These are phyloP conservation scores for Leccinum disarticulatum DNA, from an alignment of 768 basidiomycete genomes.

Conservation along the genomic window DNA sequence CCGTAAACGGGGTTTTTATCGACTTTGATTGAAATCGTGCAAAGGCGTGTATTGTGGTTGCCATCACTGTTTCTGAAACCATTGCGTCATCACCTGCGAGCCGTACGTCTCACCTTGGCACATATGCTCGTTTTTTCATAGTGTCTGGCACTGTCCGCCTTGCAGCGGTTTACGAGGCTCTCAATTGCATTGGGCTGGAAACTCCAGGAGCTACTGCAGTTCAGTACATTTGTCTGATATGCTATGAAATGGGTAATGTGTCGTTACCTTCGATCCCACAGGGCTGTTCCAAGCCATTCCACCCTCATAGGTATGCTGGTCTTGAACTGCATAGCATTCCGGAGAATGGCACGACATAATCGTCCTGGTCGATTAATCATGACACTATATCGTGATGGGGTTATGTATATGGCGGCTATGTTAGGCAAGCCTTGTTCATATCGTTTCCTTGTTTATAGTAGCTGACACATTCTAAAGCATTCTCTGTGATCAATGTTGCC, in stretches of 20 bases:
- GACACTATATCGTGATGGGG: conserved; percentile 19
- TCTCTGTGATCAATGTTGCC: conserved; percentile 18
- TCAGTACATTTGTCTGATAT: conserved; percentile 10
- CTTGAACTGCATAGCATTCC: conserved; percentile 19
- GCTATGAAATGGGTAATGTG: conserved; percentile 15
- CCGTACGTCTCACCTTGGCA: background rate
- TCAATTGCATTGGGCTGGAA: conserved; percentile 10
- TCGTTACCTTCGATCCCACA: background rate
- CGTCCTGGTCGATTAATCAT: conserved; percentile 11
- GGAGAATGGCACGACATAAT: conserved; percentile 12
- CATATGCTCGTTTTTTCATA: background rate
- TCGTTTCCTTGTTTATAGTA: background rate
- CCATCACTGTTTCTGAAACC: conserved; percentile 12
- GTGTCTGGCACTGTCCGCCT: background rate
- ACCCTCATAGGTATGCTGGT: conserved; percentile 14
- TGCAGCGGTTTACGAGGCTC: conserved; percentile 12
- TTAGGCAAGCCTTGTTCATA: background rate
- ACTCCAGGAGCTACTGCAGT: conserved; percentile 6
- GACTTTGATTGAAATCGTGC: background rate
- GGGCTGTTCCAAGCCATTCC: background rate
- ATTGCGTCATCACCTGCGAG: background rate
- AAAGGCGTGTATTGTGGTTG: conserved; percentile 8
- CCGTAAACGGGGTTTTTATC: background rate
- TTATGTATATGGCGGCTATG: conserved; percentile 20
- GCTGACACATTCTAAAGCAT: conserved; percentile 6